phyloP scores from a whole-genome alignment of 2,329 filamentous ascomycete genomes.

The Xylaria sp. region DNA sequence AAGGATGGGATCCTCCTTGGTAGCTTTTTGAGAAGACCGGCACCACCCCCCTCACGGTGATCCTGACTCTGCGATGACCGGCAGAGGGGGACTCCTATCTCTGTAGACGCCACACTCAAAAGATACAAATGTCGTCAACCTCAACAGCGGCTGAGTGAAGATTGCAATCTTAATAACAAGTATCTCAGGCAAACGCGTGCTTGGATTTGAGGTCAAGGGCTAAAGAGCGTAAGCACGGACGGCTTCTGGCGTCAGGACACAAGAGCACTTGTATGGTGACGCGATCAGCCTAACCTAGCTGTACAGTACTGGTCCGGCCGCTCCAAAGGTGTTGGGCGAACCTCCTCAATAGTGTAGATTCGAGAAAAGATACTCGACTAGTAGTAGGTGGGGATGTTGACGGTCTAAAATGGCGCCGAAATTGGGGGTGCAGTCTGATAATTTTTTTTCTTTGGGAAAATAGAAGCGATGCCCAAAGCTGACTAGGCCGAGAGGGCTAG shows the following conservation, averaged over 20 bases:
- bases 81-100: constrained; percentile 19
- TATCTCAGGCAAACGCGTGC: neutral
- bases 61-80: constrained; percentile 33
- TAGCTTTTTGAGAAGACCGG: constrained; percentile 39
- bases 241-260: constrained; percentile 13
- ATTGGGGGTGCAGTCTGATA: constrained; percentile 43
- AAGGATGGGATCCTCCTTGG: constrained; percentile 44
- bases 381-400: constrained; percentile 36
- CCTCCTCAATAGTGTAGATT: constrained; percentile 28
- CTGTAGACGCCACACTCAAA: constrained; percentile 8
- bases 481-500: constrained; percentile 46
- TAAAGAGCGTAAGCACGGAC: constrained; percentile 12
- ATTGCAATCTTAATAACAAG: constrained; percentile 1
- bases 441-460: constrained; percentile 40
- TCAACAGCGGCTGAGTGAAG: neutral
- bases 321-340: constrained; percentile 17
- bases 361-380: constrained; percentile 37
- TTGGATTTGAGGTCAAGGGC: constrained; percentile 7
- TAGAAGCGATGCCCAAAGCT: constrained; percentile 42
- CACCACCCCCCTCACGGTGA: constrained; percentile 35
- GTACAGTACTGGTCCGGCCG: constrained; percentile 29
- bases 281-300: constrained; percentile 31
- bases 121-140: constrained; percentile 7
- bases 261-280: constrained; percentile 31
- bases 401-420: constrained; percentile 44